Percentiles rank a stretch among this genome's conserved stretches.
Conservation (phyloP, 257 asterid species). For the Ligustrum vulgare region DNA sequence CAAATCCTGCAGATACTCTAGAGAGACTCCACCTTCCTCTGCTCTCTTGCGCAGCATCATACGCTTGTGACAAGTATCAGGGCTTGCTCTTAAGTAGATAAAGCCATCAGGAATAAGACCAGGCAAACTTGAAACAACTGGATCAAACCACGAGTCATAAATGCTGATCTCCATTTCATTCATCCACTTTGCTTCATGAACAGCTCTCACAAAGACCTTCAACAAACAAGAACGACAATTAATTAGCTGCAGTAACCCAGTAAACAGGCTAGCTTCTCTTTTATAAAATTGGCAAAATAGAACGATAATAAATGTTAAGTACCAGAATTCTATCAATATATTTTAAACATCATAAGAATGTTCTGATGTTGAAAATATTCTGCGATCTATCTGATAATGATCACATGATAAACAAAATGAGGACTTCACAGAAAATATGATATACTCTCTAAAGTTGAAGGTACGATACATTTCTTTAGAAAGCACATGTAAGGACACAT, state of each 20-base stretch:
- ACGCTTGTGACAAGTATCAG: conserved; percentile 92
- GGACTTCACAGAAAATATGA: not conserved
- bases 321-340: not conserved
- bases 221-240: not conserved
- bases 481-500: not conserved
- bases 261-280: not conserved
- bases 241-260: not conserved
- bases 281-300: not conserved
- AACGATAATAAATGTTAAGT: not conserved
- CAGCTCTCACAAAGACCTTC: conserved; percentile 98
- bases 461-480: not conserved
- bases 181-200: conserved; percentile 99
- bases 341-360: not conserved
- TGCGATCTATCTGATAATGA: not conserved
- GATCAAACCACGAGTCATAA: conserved; percentile 99
- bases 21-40: conserved; percentile 94
- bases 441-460: not conserved
- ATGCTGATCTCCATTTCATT: conserved; percentile 96
- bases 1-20: conserved; percentile 71
- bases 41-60: conserved; percentile 87
- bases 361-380: not conserved
- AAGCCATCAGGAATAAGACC: conserved; percentile 95
- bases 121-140: conserved; percentile 86
- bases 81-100: conserved; percentile 94
- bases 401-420: not conserved